These are phyloP conservation scores for Dillenia turbinata DNA, from an alignment of 164 flowering plant genomes.

Conservation along the genomic window DNA sequence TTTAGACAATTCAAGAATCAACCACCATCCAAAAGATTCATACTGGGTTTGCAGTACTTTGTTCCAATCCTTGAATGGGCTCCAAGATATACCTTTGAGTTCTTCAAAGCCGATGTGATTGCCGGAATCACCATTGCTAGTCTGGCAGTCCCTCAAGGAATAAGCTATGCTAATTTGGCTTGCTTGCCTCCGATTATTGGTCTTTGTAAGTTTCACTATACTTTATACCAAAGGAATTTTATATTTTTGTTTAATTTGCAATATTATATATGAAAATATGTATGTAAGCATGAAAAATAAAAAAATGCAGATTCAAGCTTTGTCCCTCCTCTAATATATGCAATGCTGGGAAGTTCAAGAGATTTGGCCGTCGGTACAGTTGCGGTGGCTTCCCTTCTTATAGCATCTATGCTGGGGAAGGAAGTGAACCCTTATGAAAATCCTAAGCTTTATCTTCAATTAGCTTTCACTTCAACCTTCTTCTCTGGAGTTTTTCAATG, in stretches of 20 bases:
- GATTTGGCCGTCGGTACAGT: constrained; percentile 68
- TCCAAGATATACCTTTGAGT: constrained; percentile 46
- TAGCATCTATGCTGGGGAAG: constrained; percentile 39
- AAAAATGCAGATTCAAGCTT: constrained; percentile 58
- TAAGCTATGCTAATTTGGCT: constrained; percentile 70
- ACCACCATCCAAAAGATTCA: constrained; percentile 15
- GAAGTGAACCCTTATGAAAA: constrained; percentile 33
- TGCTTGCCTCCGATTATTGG: constrained; percentile 52
- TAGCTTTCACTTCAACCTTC: constrained; percentile 61
- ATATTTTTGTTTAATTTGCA: not conserved
- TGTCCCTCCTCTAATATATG: constrained; percentile 70
- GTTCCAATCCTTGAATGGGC: constrained; percentile 72
- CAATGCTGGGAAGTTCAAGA: constrained; percentile 66
- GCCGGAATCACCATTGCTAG: constrained; percentile 87
- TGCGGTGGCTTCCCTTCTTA: constrained; percentile 57
- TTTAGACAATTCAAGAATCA: constrained; percentile 50
- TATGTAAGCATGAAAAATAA: not conserved
- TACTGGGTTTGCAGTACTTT: constrained; percentile 47
- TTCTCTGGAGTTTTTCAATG: constrained; percentile 63
- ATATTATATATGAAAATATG: too few relatives aligned
- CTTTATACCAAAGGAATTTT: not conserved
- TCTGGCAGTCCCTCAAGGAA: constrained; percentile 78
- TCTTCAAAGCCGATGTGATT: constrained; percentile 52
- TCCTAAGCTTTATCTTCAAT: constrained; percentile 34
- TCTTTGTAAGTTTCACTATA: not conserved